phyloP scores from a whole-genome alignment of 192 early-diverging fungal species.

The Helicostylum pulchrum region DNA sequence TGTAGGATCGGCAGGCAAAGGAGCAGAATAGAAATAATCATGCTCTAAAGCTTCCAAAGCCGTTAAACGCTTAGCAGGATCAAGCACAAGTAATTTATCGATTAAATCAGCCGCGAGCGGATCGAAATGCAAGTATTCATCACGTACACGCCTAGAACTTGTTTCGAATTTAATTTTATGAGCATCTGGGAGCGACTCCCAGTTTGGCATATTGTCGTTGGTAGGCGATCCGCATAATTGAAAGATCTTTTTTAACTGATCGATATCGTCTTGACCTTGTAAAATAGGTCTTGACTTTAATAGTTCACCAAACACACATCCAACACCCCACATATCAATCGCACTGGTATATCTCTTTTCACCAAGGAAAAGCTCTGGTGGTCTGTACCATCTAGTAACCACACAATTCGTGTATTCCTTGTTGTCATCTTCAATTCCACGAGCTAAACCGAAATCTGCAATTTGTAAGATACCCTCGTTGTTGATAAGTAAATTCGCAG shows the following conservation, averaged over 20 bases:
- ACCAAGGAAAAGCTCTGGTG: constrained; percentile 92
- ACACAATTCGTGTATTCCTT: constrained; percentile 84
- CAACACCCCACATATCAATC: constrained; percentile 98
- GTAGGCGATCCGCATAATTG: constrained; percentile 89
- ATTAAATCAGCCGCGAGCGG: constrained; percentile 67
- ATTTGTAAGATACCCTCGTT: constrained; percentile 88
- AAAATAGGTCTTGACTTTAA: constrained; percentile 80
- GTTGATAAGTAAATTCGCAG: constrained; percentile 92
- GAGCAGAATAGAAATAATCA: constrained; percentile 74
- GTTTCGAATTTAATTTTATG: constrained; percentile 46
- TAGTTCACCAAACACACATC: constrained; percentile 98
- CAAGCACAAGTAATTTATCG: constrained; percentile 73
- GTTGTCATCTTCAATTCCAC: constrained; percentile 63
- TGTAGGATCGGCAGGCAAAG: constrained; percentile 66
- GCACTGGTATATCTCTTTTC: constrained; percentile 77
- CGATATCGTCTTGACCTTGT: constrained; percentile 74
- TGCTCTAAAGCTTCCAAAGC: constrained; percentile 78
- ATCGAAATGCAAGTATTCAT: constrained; percentile 60
- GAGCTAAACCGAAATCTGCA: constrained; percentile 96
- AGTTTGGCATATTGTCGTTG: constrained; percentile 75
- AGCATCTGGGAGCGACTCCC: constrained; percentile 58
- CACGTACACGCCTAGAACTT: constrained; percentile 54
- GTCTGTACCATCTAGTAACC: constrained; percentile 96
- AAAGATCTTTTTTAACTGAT: constrained; percentile 85
- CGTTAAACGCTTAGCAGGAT: constrained; percentile 69